phyloP scores from a whole-genome alignment of 2,329 filamentous ascomycete species.

The Didymella segeticola region DNA sequence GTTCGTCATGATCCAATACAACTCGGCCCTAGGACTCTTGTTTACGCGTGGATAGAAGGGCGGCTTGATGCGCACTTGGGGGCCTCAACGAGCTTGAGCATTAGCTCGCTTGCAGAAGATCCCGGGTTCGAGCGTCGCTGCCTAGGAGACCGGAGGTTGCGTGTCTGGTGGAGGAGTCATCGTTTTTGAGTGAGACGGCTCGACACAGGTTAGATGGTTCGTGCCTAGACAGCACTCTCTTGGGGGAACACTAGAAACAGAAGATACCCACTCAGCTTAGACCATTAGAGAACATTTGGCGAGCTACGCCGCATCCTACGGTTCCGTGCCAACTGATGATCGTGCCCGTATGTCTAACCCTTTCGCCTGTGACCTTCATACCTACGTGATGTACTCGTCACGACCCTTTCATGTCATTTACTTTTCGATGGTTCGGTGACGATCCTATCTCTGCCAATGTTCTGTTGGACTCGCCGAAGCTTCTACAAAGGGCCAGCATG shows the following conservation, averaged over 20 bases:
- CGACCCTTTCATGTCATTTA: background rate
- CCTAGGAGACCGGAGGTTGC: constrained; percentile 28
- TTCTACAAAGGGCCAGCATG: too few relatives aligned
- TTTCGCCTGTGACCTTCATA: background rate
- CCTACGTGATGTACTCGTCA: background rate
- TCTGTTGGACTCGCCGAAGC: too few relatives aligned
- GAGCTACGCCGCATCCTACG: background rate
- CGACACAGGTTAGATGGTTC: background rate
- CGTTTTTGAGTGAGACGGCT: constrained; percentile 19
- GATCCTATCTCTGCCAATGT: background rate
- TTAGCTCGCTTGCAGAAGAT: constrained; percentile 29
- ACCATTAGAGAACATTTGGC: background rate
- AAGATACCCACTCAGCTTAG: constrained; percentile 5
- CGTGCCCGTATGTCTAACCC: background rate
- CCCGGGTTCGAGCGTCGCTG: constrained; percentile 49
- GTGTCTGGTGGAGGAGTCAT: constrained; percentile 44
- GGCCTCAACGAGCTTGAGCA: constrained; percentile 28
- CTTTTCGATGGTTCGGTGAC: background rate
- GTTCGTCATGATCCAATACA: constrained; percentile 45
- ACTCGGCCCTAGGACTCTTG: constrained; percentile 50
- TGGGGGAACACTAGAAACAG: background rate
- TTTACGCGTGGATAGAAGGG: constrained; percentile 29
- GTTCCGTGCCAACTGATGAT: too few relatives aligned
- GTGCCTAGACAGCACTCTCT: background rate
- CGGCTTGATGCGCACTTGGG: constrained; percentile 47